Base-by-base conservation (phyloP, 2,329 filamentous ascomycete species). In the Teratosphaeria destructans region DNA sequence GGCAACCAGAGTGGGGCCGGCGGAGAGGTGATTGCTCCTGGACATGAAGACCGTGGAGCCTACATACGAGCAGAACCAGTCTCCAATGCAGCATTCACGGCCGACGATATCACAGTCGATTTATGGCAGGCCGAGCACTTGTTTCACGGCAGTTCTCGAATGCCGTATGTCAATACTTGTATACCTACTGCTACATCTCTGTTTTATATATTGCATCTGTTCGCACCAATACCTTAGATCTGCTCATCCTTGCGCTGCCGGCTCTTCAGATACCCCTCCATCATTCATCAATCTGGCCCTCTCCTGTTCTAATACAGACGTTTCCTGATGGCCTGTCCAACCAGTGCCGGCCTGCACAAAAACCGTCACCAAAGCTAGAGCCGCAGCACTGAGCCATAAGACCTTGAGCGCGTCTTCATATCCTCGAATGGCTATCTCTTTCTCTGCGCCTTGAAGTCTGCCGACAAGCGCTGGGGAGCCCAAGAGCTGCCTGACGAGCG, bases 381-480 rank as follows among this genome's bases (percentile, higher is more conserved):
- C 77, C 16, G 78, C 77, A 0, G 77, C 81, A 5, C 76, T 77
- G 29, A 83, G 60, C 63, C 84, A 84, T 52, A 86, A 69, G 6
- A 74, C 74, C 56, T 74, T 78, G 23, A 85, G 65, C 0, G 79
- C 82, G n/a, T 75, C 73, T 58, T 80, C 76, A 66, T 86, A 87
- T 1, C 78, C 78, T 12, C 71, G 60, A 1, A 84, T 68, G 0
- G 84, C 84, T 29, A 85, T 72, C 8, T 74, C 70, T 49, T 71
- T 77, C 61, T 84, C 81, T 6, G 71, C 65, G 0, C 82, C 83
- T 0, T 73, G 63, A 52, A 86, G 64, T 11, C 67, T 68, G 34
- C 73, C 70, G 0, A 85, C 83, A 14, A 83, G 68, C 0, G 79
- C 82, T 2, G 84, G 84, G 64, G 81, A 84, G 0, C 84, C 84